phyloP scores from a whole-genome alignment of 306 rosid species.

The Trichosanthes cucumerina region DNA sequence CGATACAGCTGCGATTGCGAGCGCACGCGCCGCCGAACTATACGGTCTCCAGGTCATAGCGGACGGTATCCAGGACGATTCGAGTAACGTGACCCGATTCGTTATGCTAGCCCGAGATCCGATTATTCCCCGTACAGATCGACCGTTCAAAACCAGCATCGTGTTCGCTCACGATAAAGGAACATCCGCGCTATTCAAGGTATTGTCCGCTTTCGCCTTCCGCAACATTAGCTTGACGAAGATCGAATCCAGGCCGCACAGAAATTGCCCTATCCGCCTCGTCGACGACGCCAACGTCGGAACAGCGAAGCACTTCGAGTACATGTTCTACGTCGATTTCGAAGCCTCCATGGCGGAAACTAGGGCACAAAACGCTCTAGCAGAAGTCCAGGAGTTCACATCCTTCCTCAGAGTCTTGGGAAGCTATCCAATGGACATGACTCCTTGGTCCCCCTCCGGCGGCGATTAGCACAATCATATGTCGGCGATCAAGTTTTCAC shows the following conservation, averaged over 20 bases:
- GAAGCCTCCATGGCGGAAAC: conserved; percentile 96
- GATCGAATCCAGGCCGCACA: conserved; percentile 89
- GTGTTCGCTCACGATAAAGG: conserved; percentile 95
- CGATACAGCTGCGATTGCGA: conserved; percentile 82
- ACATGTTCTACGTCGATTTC: conserved; percentile 82
- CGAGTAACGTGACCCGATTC: conserved; percentile 84
- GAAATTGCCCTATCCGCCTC: conserved; percentile 80
- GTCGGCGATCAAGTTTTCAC: background rate
- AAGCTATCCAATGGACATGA: conserved; percentile 97
- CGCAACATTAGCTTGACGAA: conserved; percentile 82
- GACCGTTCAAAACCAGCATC: conserved; percentile 89
- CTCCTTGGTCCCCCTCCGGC: conserved; percentile 60
- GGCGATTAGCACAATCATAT: conserved; percentile 14
- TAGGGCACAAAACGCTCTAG: conserved; percentile 82
- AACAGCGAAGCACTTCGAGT: conserved; percentile 90
- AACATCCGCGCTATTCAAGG: conserved; percentile 87
- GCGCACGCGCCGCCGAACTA: conserved; percentile 75
- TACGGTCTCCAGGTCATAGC: conserved; percentile 69
- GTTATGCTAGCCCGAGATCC: conserved; percentile 95
- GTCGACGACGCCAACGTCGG: conserved; percentile 85
- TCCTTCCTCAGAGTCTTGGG: conserved; percentile 88
- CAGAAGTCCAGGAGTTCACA: conserved; percentile 95
- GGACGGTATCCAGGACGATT: conserved; percentile 85
- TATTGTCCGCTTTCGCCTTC: conserved; percentile 80
- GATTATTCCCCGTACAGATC: conserved; percentile 71